Conservation (phyloP, 164 flowering plant genomes). For the Protea cynaroides region DNA sequence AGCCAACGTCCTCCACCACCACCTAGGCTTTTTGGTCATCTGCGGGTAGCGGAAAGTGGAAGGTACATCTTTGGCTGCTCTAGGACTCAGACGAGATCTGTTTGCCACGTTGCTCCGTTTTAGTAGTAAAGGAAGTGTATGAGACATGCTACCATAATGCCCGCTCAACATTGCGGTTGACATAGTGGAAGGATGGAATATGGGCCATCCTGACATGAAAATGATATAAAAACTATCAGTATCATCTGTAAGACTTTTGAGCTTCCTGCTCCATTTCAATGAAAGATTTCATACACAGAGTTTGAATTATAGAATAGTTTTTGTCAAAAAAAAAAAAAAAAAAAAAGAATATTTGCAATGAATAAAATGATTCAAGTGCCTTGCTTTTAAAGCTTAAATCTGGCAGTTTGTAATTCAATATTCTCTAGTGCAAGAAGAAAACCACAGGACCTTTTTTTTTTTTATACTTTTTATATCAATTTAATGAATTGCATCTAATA, state of each 20-base stretch:
- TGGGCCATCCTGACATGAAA: constrained; percentile 10
- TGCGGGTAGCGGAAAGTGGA: constrained; percentile 54
- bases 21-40: constrained; percentile 74
- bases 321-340: not conserved
- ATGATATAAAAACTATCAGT: not conserved
- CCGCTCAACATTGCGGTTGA: constrained; percentile 38
- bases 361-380: not conserved
- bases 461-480: not conserved
- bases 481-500: not conserved
- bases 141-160: constrained; percentile 29
- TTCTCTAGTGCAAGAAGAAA: not conserved
- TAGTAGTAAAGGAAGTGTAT: constrained; percentile 28
- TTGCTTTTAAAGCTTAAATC: not conserved
- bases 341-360: not conserved
- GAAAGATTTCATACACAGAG: not conserved
- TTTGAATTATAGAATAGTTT: not conserved
- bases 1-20: constrained; percentile 93
- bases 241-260: not conserved
- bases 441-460: not conserved
- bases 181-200: constrained; percentile 27
- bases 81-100: constrained; percentile 20
- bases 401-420: not conserved
- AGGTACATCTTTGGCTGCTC: constrained; percentile 73
- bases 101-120: constrained; percentile 2
- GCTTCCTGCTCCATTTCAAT: not conserved